Percentiles rank a stretch among this genome's conserved stretches.
Evolutionary conservation across 371 early-diverging fungal species (phyloP).

Genomic region (Mortierella sp.): DNA sequence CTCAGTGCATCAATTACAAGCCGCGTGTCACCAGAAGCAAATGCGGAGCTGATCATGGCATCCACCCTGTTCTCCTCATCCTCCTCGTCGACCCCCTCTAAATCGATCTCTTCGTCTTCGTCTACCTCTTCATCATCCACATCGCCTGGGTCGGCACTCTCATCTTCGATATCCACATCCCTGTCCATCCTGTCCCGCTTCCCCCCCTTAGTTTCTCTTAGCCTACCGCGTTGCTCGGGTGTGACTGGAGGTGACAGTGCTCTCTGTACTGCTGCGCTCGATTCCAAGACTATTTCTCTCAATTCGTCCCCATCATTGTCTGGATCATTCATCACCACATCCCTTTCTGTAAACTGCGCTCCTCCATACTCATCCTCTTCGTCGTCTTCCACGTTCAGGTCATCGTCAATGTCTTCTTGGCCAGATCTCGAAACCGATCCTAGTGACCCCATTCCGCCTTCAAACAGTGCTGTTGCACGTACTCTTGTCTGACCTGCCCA

Average conservation of each 20-base stretch:
- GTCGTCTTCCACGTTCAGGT: slow-evolving; percentile 85
- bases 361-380: slow-evolving; percentile 80
- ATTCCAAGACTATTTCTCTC: slow-evolving; percentile 51
- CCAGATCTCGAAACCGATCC: slow-evolving; percentile 37
- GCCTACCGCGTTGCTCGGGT: neutral
- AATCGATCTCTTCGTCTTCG: slow-evolving; percentile 64
- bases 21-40: slow-evolving; percentile 61
- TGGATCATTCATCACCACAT: slow-evolving; percentile 59
- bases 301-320: slow-evolving; percentile 43
- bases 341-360: slow-evolving; percentile 79
- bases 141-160: slow-evolving; percentile 19
- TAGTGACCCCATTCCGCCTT: slow-evolving; percentile 77
- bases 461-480: slow-evolving; percentile 85
- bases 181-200: slow-evolving; percentile 12
- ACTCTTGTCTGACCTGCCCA: slow-evolving; percentile 91
- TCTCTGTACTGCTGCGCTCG: slow-evolving; percentile 16
- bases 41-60: slow-evolving; percentile 32
- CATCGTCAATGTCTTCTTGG: slow-evolving; percentile 82
- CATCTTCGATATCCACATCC: slow-evolving; percentile 40
- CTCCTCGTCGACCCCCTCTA: slow-evolving; percentile 44
- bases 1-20: slow-evolving; percentile 85
- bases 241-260: slow-evolving; percentile 11
- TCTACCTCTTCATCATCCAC: slow-evolving; percentile 58
- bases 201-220: neutral
- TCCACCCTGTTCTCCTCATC: slow-evolving; percentile 29